Base-by-base conservation (phyloP, 2,329 filamentous ascomycete genomes). In the Neofusicoccum umdonicola region DNA sequence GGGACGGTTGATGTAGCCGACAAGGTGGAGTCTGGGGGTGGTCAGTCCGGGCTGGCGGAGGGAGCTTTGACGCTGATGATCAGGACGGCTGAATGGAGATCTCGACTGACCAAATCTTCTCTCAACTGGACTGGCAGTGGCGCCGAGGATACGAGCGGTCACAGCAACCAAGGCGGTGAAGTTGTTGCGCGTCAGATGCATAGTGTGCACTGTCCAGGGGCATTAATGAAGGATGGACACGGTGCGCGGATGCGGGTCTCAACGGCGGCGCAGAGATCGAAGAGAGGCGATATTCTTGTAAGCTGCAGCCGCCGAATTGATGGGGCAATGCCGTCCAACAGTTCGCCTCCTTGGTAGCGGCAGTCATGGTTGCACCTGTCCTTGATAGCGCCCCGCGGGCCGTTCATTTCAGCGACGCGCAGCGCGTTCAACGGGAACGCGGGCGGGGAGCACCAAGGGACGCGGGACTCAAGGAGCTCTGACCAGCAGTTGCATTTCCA, bases 51-150 rank as follows among this genome's bases (percentile, higher is more conserved):
- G 45, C 47, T 41, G 45, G 45, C 27, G 7, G 34, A 56, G 22
- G 41, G 52, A 50, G 62, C 62, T 64, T 58, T 17, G 62, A 64
- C 62, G n/a, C 31, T 5, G n/a, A 17, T 52, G 15, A 37, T 37
- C 48, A 52, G 48, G 22, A 52, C 48, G 22, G 12, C 3, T 6
- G 4, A 41, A 47, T 54, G 27, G 37, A 54, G 19, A 65, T 34
- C 31, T 35, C 50, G 64, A 39, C 68, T 67, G 48, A 72, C 70
- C 67, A 67, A 67, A 68, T 65, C 68, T 63, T 61, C 70, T 68
- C 31, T 63, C 67, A 15, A 71, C 47, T 45, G 70, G 69, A 22
- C 69, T 65, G 37, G 67, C 69, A 57, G 68, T 67, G 34, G 56
- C 68, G 64, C 67, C 67, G 66, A 70, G 66, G 34, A 68, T 44